Conservation (phyloP, 139 green algal species). For the Chlamydomonas incerta region DNA sequence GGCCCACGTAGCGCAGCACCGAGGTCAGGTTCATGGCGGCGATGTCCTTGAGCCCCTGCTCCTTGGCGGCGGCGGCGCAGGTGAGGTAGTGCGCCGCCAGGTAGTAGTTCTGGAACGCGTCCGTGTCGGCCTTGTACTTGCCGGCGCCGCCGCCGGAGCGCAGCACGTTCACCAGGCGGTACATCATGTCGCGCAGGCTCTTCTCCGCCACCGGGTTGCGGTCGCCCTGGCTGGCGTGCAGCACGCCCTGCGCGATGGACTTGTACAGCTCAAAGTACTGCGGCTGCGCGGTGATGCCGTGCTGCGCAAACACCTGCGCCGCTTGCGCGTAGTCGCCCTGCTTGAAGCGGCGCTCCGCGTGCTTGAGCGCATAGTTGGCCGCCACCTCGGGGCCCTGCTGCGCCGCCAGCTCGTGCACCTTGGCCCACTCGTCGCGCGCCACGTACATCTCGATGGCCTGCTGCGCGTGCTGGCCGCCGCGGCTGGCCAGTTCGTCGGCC, state of each 20-base stretch:
- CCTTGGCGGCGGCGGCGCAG: conserved; percentile 37
- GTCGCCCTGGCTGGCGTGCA: conserved; percentile 51
- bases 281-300: conserved; percentile 55
- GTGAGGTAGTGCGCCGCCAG: conserved; percentile 71
- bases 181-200: conserved; percentile 57
- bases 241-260: conserved; percentile 69
- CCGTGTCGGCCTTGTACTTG: conserved; percentile 51
- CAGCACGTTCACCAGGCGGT: conserved; percentile 56
- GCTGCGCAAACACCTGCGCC: conserved; percentile 58
- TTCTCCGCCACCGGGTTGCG: conserved; percentile 51
- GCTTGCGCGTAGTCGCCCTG: conserved; percentile 59
- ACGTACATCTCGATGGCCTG: conserved; percentile 75
- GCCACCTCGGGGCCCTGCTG: conserved; percentile 68
- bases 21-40: conserved; percentile 75
- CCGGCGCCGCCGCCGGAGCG: conserved; percentile 2
- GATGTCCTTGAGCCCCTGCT: conserved; percentile 63
- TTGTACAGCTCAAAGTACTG: conserved; percentile 76
- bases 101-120: conserved; percentile 59
- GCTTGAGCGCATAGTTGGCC: conserved; percentile 59
- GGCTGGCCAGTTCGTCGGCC: conserved; percentile 62
- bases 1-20: conserved; percentile 74
- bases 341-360: conserved; percentile 73
- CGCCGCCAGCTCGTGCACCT: conserved; percentile 72
- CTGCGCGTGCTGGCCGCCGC: conserved; percentile 44
- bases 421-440: conserved; percentile 73